phyloP scores from a whole-genome alignment of 2,329 filamentous ascomycete genomes.

The Hypoxylon sp. region DNA sequence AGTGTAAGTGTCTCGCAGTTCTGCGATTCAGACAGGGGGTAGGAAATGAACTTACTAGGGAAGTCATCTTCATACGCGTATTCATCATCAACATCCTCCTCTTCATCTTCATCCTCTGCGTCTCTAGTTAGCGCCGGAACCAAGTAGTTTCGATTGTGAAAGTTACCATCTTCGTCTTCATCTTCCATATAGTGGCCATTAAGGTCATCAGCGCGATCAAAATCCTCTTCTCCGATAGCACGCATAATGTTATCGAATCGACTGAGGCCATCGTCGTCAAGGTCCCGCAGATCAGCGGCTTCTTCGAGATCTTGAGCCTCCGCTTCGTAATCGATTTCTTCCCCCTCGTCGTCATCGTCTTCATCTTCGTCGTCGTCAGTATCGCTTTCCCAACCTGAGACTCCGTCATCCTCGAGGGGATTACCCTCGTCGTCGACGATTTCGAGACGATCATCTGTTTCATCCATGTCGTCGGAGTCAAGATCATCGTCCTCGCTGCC shows the following conservation, averaged over 20 bases:
- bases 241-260: conserved; percentile 67
- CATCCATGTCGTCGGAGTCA: conserved; percentile 71
- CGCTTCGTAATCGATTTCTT: conserved; percentile 66
- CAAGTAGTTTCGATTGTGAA: conserved; percentile 46
- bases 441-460: conserved; percentile 65
- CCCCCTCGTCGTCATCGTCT: conserved; percentile 66
- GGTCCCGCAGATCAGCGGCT: conserved; percentile 61
- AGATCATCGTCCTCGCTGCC: conserved; percentile 70
- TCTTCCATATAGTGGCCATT: conserved; percentile 68
- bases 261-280: conserved; percentile 57
- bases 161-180: conserved; percentile 68
- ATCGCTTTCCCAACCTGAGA: conserved; percentile 72
- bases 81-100: conserved; percentile 77
- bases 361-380: conserved; percentile 68
- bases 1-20: conserved; percentile 22
- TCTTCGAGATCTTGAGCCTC: conserved; percentile 68
- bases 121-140: conserved; percentile 42
- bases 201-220: conserved; percentile 65
- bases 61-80: conserved; percentile 72
- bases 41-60: conserved; percentile 60
- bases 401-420: conserved; percentile 69
- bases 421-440: conserved; percentile 75
- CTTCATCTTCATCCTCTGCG: conserved; percentile 69
- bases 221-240: conserved; percentile 67
- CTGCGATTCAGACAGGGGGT: neutral